Evolutionary conservation across 2,329 filamentous ascomycete genomes (phyloP), one percentile per base, ranked within the genome.

Genomic region (Emydomyces testavorans): DNA sequence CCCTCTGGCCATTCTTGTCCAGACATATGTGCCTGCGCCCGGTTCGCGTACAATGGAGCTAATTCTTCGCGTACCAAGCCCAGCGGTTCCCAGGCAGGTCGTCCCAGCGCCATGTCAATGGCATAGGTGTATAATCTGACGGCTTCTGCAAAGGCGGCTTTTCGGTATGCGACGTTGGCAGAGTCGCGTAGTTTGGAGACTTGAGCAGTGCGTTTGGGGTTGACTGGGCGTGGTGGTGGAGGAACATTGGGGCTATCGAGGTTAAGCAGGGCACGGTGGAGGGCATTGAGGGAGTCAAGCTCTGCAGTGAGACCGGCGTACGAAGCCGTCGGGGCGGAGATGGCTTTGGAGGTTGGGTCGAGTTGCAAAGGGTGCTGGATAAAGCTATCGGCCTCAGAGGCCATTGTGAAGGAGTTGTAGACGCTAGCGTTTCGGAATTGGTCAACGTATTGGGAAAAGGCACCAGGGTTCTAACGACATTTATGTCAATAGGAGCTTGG

Each of bases 141-240:
- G 3, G 90, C 90, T 47, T 93, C 86, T 48, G 67, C 68, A 69
- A 83, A 79, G 56, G 79, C 76, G 58, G 76, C 76, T 67, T 90
- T 89, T 66, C 86, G 83, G 73, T 85, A 90, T 57, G 85, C 79
- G 50, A 71, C 71, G 72, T 94, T 94, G 59, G 87, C 90, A 49
- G 77, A 77, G 65, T 96, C 92, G 63, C 88, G 85, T 56, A 96
- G 80, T 71, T 96, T 96, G 68, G 75, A 79, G 67, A 98, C 84
- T 62, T 89, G 80, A 29, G 85, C 87, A 55, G 78, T 82, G 61
- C 90, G 86, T 71, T 95, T 94, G 44, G 87, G 89, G 73, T 94
- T 93, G 53, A 95, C 82, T 51, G 89, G 89, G 35, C 94, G 76
- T 0, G 92, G 92, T 0, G 90, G 84, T 4, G 89, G 88, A 0